Conservation (phyloP, 441 rosid genomes). For the Euphorbia schlechtendalii region DNA sequence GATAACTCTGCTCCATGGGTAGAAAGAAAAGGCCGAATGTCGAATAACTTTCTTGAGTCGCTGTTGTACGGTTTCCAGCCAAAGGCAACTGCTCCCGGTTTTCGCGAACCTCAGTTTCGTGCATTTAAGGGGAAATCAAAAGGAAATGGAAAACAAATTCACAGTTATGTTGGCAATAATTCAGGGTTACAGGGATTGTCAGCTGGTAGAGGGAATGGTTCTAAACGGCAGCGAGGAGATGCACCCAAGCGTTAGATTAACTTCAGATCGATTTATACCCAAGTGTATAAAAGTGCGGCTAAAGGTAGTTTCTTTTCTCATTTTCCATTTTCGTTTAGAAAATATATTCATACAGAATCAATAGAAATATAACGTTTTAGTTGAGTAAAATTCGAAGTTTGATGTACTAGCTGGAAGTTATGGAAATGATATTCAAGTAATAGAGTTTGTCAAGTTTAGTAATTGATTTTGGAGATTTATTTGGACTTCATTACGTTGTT, state of each 20-base stretch:
- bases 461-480: no score
- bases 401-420: no score
- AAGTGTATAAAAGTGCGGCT: no score
- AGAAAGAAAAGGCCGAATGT: slow-evolving; percentile 17
- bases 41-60: slow-evolving; percentile 35
- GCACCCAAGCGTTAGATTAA: neutral
- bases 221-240: slow-evolving; percentile 35
- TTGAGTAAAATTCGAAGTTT: no score
- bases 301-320: no score
- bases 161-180: slow-evolving; percentile 16
- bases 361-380: no score
- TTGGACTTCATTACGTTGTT: no score
- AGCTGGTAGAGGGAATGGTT: slow-evolving; percentile 22
- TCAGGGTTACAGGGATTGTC: slow-evolving; percentile 19
- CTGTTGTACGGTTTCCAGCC: slow-evolving; percentile 12
- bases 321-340: no score
- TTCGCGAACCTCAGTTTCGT: neutral
- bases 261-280: neutral
- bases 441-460: no score
- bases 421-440: no score
- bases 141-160: slow-evolving; percentile 19
- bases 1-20: slow-evolving; percentile 24
- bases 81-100: no score
- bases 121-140: slow-evolving; percentile 15
- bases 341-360: no score